Base-by-base conservation (phyloP, 768 basidiomycete genomes). In the Lyophyllum atratum region DNA sequence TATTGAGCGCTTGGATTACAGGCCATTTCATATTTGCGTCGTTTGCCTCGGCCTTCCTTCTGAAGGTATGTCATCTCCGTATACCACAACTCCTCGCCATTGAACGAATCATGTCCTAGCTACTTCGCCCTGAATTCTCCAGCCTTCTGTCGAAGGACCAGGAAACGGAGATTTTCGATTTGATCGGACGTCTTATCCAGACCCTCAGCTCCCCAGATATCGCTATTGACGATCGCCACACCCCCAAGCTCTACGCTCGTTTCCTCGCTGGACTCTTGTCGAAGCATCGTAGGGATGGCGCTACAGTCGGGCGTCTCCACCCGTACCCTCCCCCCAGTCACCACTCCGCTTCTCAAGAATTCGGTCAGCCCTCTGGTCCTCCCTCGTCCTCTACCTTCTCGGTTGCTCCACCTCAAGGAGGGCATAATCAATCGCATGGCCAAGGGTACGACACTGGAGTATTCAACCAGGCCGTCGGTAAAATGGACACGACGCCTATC, bases 171-270 rank as follows among this genome's bases (percentile, higher is more conserved):
- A 87, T 92, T 54, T 87, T 88, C 60, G 84, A 87, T 56, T 75
- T 85, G 60, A 90, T 93, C 54, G 80, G 85, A 37, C 81, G 82
- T 10, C 77, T 93, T 21, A 91, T 93, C 61, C 83, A 87, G 58
- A 87, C 84, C 0, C 72, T 92, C 52, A 85, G 83, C 69, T 85
- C 85, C 5, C 81, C 85, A 12, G 86, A 86, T 55, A 84, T 92
- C 48, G 87, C 90, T 15, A 89, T 92, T 49, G 91, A 93, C 63
- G 89, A 90, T 62, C 81, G 87, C 14, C 91, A 93, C 66, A 90
- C 89, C 0, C 91, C 90, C 1, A 87, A 85, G 61, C 75, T 92
- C 31, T 91, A 92, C 63, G 88, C 91, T 12, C 84, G 89, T 14
- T 93, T 93, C 77, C 79, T 93, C 7, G 84, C 86, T 0, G 79